phyloP scores from a whole-genome alignment of 768 basidiomycete genomes.

The Russula lepida region DNA sequence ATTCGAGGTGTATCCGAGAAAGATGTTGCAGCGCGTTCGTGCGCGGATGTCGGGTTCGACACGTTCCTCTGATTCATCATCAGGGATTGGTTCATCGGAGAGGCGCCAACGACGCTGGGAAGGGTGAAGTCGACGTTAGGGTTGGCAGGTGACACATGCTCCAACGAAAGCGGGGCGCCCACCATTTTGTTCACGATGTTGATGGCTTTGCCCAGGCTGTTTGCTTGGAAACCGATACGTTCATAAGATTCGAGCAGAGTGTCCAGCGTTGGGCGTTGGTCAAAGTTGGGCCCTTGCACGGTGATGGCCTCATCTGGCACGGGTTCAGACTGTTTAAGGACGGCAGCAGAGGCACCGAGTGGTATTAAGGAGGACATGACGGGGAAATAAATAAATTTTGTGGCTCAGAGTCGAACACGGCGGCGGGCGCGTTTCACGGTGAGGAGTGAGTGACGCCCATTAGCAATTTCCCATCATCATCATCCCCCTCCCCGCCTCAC shows the following conservation, averaged over 20 bases:
- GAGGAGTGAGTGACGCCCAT: conserved; percentile 1
- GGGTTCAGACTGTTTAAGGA: conserved; percentile 68
- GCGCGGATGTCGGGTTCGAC: conserved; percentile 50
- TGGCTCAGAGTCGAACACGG: neutral
- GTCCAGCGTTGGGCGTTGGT: conserved; percentile 54
- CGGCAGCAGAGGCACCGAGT: conserved; percentile 56
- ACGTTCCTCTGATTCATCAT: conserved; percentile 65
- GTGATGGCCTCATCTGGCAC: conserved; percentile 54
- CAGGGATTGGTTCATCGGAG: conserved; percentile 68
- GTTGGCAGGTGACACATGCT: neutral
- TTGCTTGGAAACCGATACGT: conserved; percentile 97
- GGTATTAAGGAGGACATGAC: conserved; percentile 34
- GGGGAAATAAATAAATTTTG: neutral
- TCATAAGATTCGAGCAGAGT: conserved; percentile 72
- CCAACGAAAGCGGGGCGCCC: conserved; percentile 16
- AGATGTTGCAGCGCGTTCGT: conserved; percentile 74
- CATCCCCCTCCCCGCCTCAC: neutral
- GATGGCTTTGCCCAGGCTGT: conserved; percentile 79
- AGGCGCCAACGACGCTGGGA: conserved; percentile 78
- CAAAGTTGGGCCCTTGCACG: conserved; percentile 85
- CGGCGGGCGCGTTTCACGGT: neutral
- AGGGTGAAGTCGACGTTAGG: neutral
- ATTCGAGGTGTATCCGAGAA: conserved; percentile 98
- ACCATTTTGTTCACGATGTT: conserved; percentile 94
- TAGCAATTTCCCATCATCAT: neutral